phyloP scores from a whole-genome alignment of 805 yeast species.

The Nakazawaea ernobii region DNA sequence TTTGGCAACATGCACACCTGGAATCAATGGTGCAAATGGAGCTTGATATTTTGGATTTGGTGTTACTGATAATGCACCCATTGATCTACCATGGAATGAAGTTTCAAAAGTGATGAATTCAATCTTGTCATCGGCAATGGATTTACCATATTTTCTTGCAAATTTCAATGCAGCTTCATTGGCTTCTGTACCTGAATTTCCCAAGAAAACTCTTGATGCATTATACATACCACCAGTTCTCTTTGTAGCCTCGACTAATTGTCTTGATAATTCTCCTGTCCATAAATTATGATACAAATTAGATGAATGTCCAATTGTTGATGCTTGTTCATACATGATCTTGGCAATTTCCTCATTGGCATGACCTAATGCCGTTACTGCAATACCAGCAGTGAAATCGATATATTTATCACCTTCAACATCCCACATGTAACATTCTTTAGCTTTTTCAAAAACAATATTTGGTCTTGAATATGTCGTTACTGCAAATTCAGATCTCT shows the following conservation, averaged over 20 bases:
- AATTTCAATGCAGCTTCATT: constrained; percentile 56
- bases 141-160: constrained; percentile 74
- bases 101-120: constrained; percentile 85
- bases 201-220: constrained; percentile 67
- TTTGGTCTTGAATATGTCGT: constrained; percentile 80
- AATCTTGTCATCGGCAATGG: constrained; percentile 45
- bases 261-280: constrained; percentile 73
- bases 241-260: constrained; percentile 63
- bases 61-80: constrained; percentile 91
- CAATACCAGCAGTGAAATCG: constrained; percentile 95
- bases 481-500: constrained; percentile 51
- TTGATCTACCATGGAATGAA: constrained; percentile 92
- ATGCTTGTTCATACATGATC: constrained; percentile 67
- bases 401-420: constrained; percentile 70
- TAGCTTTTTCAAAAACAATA: constrained; percentile 71
- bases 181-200: constrained; percentile 58
- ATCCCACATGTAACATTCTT: constrained; percentile 80
- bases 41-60: constrained; percentile 89
- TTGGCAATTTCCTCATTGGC: constrained; percentile 68
- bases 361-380: constrained; percentile 95
- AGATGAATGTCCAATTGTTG: constrained; percentile 72
- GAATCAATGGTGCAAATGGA: constrained; percentile 89
- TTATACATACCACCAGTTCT: constrained; percentile 72
- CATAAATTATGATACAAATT: constrained; percentile 82
- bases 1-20: constrained; percentile 71